Conservation (phyloP, 2,329 filamentous ascomycete species). For the Calonectria ilicicola region DNA sequence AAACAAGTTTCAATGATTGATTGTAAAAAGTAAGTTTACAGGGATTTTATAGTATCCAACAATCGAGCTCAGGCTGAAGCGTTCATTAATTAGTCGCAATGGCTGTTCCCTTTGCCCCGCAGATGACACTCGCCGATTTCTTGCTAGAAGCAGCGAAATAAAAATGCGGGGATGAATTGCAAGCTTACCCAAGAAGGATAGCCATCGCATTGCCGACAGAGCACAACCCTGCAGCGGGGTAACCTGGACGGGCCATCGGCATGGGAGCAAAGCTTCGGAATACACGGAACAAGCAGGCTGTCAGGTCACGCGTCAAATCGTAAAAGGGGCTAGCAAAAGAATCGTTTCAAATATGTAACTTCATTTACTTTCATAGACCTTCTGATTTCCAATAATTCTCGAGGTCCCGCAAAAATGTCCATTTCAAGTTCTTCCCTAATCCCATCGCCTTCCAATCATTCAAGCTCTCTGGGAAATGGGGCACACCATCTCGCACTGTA, state of each 20-base stretch:
- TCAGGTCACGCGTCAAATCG: not conserved
- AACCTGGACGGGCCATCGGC: not conserved
- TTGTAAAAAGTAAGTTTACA: not conserved
- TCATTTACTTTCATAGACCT: not conserved
- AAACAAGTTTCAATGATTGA: not conserved
- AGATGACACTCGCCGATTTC: not conserved
- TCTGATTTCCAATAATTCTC: constrained; percentile 34
- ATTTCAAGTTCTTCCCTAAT: constrained; percentile 28
- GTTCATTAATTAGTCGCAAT: not conserved
- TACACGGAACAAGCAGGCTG: not conserved
- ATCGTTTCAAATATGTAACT: not conserved
- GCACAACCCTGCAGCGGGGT: not conserved
- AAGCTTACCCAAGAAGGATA: not conserved
- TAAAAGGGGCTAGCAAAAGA: no score
- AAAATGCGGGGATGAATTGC: not conserved
- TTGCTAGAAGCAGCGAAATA: not conserved
- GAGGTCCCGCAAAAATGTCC: constrained; percentile 35
- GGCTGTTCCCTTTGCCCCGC: not conserved
- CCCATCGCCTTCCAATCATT: constrained; percentile 36
- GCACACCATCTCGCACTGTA: constrained; percentile 34
- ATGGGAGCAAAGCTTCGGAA: not conserved
- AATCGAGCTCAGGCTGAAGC: not conserved
- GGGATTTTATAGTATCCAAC: not conserved
- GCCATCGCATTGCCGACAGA: not conserved
- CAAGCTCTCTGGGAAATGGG: constrained; percentile 33